A percentile compares a stretch with the other conserved stretches of the same genome.
These are phyloP conservation scores for Aegilops longissima DNA, from an alignment of 176 grass and related monocot genomes.

Conservation along the genomic window DNA sequence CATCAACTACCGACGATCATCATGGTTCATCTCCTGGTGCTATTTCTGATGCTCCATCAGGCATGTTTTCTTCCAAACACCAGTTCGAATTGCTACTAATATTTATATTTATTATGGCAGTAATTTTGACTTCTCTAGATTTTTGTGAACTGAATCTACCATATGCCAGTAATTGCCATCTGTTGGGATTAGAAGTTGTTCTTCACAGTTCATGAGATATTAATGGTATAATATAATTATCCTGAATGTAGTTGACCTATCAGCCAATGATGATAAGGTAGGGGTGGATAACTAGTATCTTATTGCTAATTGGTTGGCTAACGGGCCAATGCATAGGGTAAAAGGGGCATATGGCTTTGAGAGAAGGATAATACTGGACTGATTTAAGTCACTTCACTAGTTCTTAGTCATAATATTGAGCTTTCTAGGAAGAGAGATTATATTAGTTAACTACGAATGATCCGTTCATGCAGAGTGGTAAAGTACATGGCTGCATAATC, in stretches of 20 bases:
- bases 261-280: neutral
- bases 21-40: conserved; percentile 30
- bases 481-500: neutral
- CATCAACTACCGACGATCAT: conserved; percentile 18
- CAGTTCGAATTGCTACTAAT: neutral
- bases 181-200: neutral
- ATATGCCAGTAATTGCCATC: neutral
- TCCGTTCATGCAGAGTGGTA: neutral
- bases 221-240: neutral
- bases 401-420: neutral
- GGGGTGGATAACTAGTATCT: neutral
- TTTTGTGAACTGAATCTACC: neutral
- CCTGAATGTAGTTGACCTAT: neutral
- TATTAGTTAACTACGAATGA: neutral
- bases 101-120: neutral
- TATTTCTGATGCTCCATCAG: conserved; percentile 40
- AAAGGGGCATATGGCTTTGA: neutral
- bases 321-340: neutral
- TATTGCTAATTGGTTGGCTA: neutral
- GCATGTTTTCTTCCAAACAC: conserved; percentile 18
- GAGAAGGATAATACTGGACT: neutral
- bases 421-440: neutral
- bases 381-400: neutral
- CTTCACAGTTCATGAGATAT: neutral
- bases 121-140: neutral